Evolutionary conservation across 306 rosid genomes (phyloP), one percentile per base, ranked within the genome.

Genomic region (Delonix regia): DNA sequence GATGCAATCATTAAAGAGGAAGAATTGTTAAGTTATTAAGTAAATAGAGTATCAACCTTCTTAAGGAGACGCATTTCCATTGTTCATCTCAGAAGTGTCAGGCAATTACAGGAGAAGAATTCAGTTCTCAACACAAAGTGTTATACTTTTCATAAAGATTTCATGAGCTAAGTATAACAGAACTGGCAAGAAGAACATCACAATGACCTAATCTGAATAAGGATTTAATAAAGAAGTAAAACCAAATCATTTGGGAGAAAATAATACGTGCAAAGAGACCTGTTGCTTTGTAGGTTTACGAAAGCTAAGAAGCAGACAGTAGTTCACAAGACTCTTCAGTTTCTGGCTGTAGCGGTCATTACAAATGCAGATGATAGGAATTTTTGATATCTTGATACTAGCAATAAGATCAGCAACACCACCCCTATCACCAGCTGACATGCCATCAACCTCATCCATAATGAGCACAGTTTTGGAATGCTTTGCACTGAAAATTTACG

Each of bases 351-450:
- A 95, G 41, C 97, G 96, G 82, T 95, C 98, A 86, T 95, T 95
- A 69, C 99, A 95, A 77, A 95, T 95, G 90, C 98, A 95, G 81
- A 95, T 95, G 59, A 95, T 88, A 53, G 99, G 99, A 86, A 95
- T 89, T 86, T 93, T 93, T 34, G 98, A 93, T 52, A 78, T 93
- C 83, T 95, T 95, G 83, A 95, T 95, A 86, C 92, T 91, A 25
- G 93, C 90, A 87, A 95, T 92, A 71, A 95, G 97, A 86, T 93
- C 98, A 82, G 99, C 93, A 80, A 95, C 73, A 71, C 99, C 99
- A 77, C 99, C 99, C 85, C 99, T 85, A 85, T 95, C 99, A 82
- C 99, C 99, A 82, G 99, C 99, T 76, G 99, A 95, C 99, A 95
- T 93, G 85, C 99, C 99, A 85, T 95, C 98, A 75, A 95, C 99